A percentile compares a stretch with the other conserved stretches of the same genome.
These are phyloP conservation scores for Gossypium mustelinum DNA, from an alignment of 345 rosid genomes.

Conservation along the genomic window DNA sequence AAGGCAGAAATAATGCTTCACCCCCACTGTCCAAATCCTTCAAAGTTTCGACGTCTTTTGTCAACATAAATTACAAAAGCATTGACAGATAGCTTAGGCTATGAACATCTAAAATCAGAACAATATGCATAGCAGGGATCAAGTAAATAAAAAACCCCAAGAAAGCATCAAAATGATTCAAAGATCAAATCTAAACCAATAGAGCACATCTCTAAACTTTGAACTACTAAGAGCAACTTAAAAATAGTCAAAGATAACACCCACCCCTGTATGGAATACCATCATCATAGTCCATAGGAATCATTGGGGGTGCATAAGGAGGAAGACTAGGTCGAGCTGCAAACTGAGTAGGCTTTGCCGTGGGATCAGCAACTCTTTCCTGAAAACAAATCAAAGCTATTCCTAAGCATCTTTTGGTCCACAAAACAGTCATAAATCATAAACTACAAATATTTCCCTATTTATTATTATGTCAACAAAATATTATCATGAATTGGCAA, in stretches of 20 bases:
- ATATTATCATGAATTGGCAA: background rate
- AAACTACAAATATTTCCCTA: conserved; percentile 5
- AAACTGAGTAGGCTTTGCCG: conserved; percentile 35
- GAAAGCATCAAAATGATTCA: background rate
- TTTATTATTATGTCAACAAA: background rate
- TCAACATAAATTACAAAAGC: background rate
- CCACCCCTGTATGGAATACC: conserved; percentile 42
- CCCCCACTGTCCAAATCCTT: background rate
- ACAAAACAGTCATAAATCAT: background rate
- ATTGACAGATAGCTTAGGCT: background rate
- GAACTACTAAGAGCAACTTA: background rate
- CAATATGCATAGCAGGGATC: background rate
- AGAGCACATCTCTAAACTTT: background rate
- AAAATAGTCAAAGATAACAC: conserved; percentile 5
- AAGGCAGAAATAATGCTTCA: background rate
- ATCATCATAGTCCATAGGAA: conserved; percentile 45
- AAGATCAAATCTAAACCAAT: background rate
- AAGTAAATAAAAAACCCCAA: background rate
- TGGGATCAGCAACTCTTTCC: conserved; percentile 54
- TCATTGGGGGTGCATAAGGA: conserved; percentile 34
- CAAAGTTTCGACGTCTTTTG: background rate
- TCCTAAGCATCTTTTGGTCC: conserved; percentile 14
- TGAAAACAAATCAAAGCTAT: conserved; percentile 28
- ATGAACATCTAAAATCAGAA: background rate
- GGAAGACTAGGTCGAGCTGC: conserved; percentile 32